Percentiles rank a stretch among this genome's conserved stretches.
Conservation (phyloP, 306 rosid species). For the Fragaria iinumae region DNA sequence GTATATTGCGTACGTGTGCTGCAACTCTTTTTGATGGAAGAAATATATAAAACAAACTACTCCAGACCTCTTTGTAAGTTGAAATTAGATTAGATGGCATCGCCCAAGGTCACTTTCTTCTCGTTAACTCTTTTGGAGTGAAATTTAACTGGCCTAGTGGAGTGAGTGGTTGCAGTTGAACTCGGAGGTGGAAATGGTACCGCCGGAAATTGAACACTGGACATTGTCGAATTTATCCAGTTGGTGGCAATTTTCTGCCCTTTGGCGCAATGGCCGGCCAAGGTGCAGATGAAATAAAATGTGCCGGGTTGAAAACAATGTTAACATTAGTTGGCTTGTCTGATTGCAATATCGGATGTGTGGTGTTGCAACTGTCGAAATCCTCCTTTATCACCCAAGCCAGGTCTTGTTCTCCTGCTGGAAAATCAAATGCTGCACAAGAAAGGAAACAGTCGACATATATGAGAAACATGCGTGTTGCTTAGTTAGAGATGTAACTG, state of each 20-base stretch:
- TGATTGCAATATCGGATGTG: not conserved
- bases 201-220: not conserved
- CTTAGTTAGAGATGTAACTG: not conserved
- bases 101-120: not conserved
- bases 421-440: conserved; percentile 26
- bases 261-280: conserved; percentile 32
- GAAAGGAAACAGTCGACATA: not conserved
- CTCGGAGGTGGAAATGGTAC: conserved; percentile 7
- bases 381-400: not conserved
- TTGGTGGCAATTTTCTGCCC: conserved; percentile 49
- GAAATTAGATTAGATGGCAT: not conserved
- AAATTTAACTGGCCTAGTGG: not conserved
- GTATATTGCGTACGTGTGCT: not conserved
- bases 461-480: no score
- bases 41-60: not conserved
- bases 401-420: not conserved
- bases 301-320: conserved; percentile 15
- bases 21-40: not conserved
- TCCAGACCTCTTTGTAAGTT: not conserved
- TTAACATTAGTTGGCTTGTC: conserved; percentile 26
- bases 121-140: not conserved
- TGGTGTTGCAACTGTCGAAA: not conserved
- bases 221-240: conserved; percentile 8
- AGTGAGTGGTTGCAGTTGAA: not conserved
- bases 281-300: conserved; percentile 35